Evolutionary conservation across 192 early-diverging fungal species (phyloP), one percentile per base, ranked within the genome.

Genomic region (Hyaloraphidium curvatum): DNA sequence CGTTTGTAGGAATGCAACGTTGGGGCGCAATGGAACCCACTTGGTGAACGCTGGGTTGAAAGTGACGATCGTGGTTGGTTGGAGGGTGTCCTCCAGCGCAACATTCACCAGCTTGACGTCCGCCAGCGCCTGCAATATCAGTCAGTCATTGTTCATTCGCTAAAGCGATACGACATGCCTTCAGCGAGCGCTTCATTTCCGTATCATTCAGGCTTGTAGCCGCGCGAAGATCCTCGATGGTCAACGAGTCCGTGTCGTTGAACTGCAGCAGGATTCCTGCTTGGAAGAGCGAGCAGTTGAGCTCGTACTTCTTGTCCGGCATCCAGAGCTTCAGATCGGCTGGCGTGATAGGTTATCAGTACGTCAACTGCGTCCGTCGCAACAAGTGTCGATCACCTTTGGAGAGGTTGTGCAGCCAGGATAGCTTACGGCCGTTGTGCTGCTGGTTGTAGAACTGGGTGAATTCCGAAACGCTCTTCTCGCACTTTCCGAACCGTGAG

Each of bases 331-430:
- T 55, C 2, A 86, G 67, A 40, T 87, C 85, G 17, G 71, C 82
- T 82, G 48, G 17, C 52, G 58, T 57, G n/a, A 50, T 39, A 30
- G 30, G 26, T 39, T 7, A 51, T 28, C 9, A 14, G 11, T 51
- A 9, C 30, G 9, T 16, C 21, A 7, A 50, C 48, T 30, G 21
- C 48, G 5, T 50, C 7, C 22, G 17, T 50, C 2, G 14, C 27
- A 13, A 26, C 25, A 59, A 27, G 2, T 7, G 13, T 1, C 31
- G 29, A 13, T 33, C 29, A 83, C 84, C 84, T 71, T 75, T 70
- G 21, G 70, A 79, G 53, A 87, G 65, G 59, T 89, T 77, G 74
- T 80, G 80, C 65, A 86, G 67, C 88, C 88, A 91, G 17, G 74
- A 67, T 40, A 91, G 48, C 54, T 78, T 80, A 28, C 88, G 72